These are phyloP conservation scores for Ganoderma sp. DNA, from an alignment of 1,284 basidiomycete species.

Conservation along the genomic window DNA sequence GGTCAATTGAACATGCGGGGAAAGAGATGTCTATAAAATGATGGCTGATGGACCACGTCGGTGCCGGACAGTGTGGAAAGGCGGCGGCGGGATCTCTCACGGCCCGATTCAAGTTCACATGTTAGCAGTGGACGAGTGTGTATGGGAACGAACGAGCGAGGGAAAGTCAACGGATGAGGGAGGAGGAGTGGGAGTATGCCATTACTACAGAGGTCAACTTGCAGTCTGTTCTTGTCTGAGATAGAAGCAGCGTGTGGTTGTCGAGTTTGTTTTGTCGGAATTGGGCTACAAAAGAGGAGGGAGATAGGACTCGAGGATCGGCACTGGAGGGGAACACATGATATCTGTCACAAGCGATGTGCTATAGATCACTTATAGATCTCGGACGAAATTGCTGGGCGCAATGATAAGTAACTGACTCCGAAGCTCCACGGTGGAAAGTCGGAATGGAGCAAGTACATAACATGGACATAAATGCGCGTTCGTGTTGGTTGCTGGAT, in stretches of 20 bases:
- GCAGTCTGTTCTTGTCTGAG: neutral
- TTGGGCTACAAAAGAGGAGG: neutral
- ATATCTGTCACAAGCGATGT: neutral
- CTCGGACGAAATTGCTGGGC: constrained; percentile 1
- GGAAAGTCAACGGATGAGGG: neutral
- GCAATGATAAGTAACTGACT: neutral
- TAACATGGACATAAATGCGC: neutral
- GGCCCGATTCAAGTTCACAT: constrained; percentile 6
- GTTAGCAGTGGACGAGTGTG: neutral
- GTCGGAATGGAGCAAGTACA: neutral
- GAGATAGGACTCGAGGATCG: neutral
- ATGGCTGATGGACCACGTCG: constrained; percentile 22
- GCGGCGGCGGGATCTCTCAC: constrained; percentile 14
- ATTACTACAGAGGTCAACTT: neutral
- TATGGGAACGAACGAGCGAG: neutral
- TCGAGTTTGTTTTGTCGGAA: neutral
- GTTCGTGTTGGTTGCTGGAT: neutral
- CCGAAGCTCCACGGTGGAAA: neutral
- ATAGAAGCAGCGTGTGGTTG: neutral
- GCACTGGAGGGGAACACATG: constrained; percentile 1
- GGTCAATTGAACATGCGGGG: constrained; percentile 45
- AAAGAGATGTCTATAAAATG: constrained; percentile 38
- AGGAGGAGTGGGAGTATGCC: neutral
- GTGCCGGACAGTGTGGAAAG: constrained; percentile 29
- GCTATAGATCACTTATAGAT: neutral